These are phyloP conservation scores for Fusarium sp. DNA, from an alignment of 2,329 filamentous ascomycete species.

Conservation along the genomic window DNA sequence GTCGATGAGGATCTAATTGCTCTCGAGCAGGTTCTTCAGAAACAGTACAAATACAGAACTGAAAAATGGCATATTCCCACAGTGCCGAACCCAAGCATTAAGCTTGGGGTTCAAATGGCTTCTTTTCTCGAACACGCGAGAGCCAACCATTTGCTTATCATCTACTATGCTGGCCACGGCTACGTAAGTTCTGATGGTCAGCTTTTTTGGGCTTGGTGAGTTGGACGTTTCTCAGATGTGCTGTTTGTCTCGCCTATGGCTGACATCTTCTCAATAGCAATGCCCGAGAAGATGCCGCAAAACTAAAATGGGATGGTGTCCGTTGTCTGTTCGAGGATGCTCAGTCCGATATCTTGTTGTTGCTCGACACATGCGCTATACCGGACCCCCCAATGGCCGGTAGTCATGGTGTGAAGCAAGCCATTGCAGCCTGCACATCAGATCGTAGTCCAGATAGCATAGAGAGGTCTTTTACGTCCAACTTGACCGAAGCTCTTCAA, in stretches of 20 bases:
- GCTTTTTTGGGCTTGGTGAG: constrained; percentile 75
- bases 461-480: constrained; percentile 69
- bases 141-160: constrained; percentile 69
- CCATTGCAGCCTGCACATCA: constrained; percentile 68
- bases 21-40: constrained; percentile 68
- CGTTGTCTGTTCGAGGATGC: constrained; percentile 71
- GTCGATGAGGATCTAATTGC: constrained; percentile 64
- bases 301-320: constrained; percentile 72
- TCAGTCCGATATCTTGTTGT: constrained; percentile 70
- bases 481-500: constrained; percentile 64
- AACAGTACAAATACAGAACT: constrained; percentile 70
- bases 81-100: constrained; percentile 67
- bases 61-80: constrained; percentile 71
- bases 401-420: constrained; percentile 69
- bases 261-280: constrained; percentile 61
- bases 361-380: constrained; percentile 71
- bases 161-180: constrained; percentile 73
- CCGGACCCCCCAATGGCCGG: constrained; percentile 62
- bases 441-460: constrained; percentile 60
- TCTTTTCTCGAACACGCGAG: constrained; percentile 68
- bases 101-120: constrained; percentile 69
- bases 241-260: constrained; percentile 50
- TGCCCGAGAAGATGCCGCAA: constrained; percentile 66
- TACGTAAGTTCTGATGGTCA: constrained; percentile 69
- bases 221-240: constrained; percentile 42